These are phyloP conservation scores for Bauhinia variegata DNA, from an alignment of 306 rosid genomes.

Conservation along the genomic window DNA sequence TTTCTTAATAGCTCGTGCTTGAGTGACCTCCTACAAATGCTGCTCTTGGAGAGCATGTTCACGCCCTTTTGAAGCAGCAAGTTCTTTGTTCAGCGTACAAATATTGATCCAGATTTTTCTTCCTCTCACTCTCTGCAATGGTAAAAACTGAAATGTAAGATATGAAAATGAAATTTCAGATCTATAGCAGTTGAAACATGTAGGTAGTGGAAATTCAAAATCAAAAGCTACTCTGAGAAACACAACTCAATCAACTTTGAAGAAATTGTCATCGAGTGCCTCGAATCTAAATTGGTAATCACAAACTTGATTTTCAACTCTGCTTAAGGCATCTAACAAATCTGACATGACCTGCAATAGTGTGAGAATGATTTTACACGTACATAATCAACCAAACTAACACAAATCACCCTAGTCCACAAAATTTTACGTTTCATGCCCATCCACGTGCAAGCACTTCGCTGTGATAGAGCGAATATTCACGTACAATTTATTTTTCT, in stretches of 20 bases:
- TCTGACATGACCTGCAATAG: slow-evolving; percentile 74
- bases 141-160: slow-evolving; percentile 15
- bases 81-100: slow-evolving; percentile 72
- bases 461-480: no score
- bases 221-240: slow-evolving; percentile 7
- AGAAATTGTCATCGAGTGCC: slow-evolving; percentile 51
- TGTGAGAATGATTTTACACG: not conserved
- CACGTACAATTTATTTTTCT: no score
- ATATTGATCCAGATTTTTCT: slow-evolving; percentile 65
- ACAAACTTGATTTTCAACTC: slow-evolving; percentile 73
- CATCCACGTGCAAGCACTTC: no score
- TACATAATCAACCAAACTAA: not conserved
- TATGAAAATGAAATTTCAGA: not conserved
- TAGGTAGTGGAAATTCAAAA: not conserved
- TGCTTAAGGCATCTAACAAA: slow-evolving; percentile 76
- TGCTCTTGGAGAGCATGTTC: slow-evolving; percentile 76
- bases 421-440: not conserved
- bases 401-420: not conserved
- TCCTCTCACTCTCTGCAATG: slow-evolving; percentile 70
- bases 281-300: slow-evolving; percentile 65
- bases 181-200: not conserved
- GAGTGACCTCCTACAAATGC: slow-evolving; percentile 66
- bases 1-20: slow-evolving; percentile 66
- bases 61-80: slow-evolving; percentile 85
- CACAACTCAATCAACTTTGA: slow-evolving; percentile 64